Base-by-base conservation (phyloP, 2,329 filamentous ascomycete species). In the Fusarium sacchari region DNA sequence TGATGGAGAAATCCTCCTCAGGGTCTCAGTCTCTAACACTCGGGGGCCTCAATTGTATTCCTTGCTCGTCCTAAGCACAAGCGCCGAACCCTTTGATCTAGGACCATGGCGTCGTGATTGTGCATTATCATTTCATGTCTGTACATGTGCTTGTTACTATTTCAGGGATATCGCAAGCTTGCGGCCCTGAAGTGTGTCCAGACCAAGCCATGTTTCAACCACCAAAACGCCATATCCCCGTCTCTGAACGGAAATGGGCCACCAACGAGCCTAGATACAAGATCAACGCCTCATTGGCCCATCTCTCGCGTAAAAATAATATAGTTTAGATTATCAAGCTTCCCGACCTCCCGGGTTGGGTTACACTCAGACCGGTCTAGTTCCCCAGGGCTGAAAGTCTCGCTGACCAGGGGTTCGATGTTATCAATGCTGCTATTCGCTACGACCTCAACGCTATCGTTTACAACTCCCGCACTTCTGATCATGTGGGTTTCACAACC, bases 181-280 rank as follows among this genome's bases (percentile, higher is more conserved):
- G 28, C 40, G 56, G 30, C 37, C 22, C 26, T 28, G 20, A 26
- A 52, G 30, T 32, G 62, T 58, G 71, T 67, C 75, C 64, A 67
- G 75, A 77, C 71, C 69, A 47, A 60, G 75, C 73, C 75, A 71
- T 63, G 75, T 75, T 64, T 77, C 71, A 72, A 50, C 55, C 32
- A 53, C 42, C 44, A 32, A 46, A 59, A 26, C 60, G 57, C 43
- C 36, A 32, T 57, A 60, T 67, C 61, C 58, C 61, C 68, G 70
- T 65, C 47, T 64, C 28, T 57, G 46, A 67, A 57, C 60, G 71
- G 71, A 63, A 67, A 72, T 58, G 46, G 47, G 39, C 56, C 34
- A 37, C 18, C 30, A 42, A 20, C 37, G 22, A 37, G n/a, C 44
- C 58, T 10, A 52, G 28, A 13, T 22, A 37, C 17, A 30, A 40